Evolutionary conservation across 1,139 yeast genomes (phyloP).

Genomic region (Protomyces pachydermus): DNA sequence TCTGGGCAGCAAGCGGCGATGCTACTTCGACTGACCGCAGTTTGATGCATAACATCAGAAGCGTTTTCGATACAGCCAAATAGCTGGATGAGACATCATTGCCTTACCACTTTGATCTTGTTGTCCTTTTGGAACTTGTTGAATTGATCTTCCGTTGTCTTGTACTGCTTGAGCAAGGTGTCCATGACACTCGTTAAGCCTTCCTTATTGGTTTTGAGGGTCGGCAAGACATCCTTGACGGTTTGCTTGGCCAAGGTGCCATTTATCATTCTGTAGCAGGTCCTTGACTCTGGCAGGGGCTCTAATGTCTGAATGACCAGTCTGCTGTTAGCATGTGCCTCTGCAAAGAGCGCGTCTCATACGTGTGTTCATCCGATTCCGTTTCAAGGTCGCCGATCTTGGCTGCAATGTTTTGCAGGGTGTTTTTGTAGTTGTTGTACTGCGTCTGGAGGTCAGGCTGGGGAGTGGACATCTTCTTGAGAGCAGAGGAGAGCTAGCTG

Average conservation of each 20-base stretch:
- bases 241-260: conserved; percentile 83
- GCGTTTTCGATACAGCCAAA: not conserved
- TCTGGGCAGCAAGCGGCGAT: conserved; percentile 92
- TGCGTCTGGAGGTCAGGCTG: conserved; percentile 42
- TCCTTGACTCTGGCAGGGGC: conserved; percentile 54
- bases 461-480: not conserved
- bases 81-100: conserved; percentile 13
- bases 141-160: conserved; percentile 39
- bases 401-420: conserved; percentile 40
- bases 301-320: conserved; percentile 55
- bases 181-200: conserved; percentile 40
- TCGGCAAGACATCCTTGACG: conserved; percentile 68
- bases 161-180: conserved; percentile 40
- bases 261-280: conserved; percentile 90
- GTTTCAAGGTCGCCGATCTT: conserved; percentile 45
- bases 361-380: conserved; percentile 44
- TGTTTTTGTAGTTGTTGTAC: conserved; percentile 43
- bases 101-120: conserved; percentile 44
- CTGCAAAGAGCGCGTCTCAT: conserved; percentile 29
- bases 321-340: conserved; percentile 30
- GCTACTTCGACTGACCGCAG: not conserved
- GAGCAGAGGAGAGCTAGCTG: no score
- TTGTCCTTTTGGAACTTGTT: conserved; percentile 37
- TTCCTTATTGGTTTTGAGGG: conserved; percentile 56
- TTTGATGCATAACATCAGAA: not conserved